phyloP scores from a whole-genome alignment of 2,329 filamentous ascomycete genomes.

The Paramyrothecium roridum region DNA sequence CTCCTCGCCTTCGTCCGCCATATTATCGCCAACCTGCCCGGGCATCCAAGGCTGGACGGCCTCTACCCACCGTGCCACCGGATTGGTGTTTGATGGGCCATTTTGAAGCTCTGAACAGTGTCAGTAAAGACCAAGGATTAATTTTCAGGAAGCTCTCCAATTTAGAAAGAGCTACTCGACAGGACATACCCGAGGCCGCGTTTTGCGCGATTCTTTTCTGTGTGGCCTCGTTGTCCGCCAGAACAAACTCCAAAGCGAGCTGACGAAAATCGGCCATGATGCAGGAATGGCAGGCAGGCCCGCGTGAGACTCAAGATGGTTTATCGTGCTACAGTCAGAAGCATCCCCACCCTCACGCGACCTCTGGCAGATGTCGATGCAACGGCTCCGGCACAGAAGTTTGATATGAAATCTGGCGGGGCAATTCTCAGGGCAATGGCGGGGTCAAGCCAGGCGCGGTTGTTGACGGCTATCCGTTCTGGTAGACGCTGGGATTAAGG shows the following conservation, averaged over 20 bases:
- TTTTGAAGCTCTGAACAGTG: conserved; percentile 39
- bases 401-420: not conserved
- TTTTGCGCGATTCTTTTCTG: conserved; percentile 38
- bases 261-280: conserved; percentile 50
- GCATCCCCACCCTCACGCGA: not conserved
- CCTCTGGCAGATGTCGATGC: no score
- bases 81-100: conserved; percentile 37
- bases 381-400: no score
- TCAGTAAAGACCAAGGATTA: conserved; percentile 10
- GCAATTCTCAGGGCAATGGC: not conserved
- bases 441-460: no score
- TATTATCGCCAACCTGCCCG: conserved; percentile 32
- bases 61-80: conserved; percentile 52
- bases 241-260: conserved; percentile 52
- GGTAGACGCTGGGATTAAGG: no score
- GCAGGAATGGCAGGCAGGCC: not conserved
- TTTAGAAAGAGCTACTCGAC: not conserved
- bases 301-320: not conserved
- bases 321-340: not conserved
- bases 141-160: not conserved
- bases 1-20: conserved; percentile 33
- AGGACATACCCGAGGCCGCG: conserved; percentile 37
- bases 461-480: no score
- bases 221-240: conserved; percentile 43
- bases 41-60: conserved; percentile 55